These are phyloP conservation scores for Patellaria atrata DNA, from an alignment of 495 filamentous ascomycete genomes.

Conservation along the genomic window DNA sequence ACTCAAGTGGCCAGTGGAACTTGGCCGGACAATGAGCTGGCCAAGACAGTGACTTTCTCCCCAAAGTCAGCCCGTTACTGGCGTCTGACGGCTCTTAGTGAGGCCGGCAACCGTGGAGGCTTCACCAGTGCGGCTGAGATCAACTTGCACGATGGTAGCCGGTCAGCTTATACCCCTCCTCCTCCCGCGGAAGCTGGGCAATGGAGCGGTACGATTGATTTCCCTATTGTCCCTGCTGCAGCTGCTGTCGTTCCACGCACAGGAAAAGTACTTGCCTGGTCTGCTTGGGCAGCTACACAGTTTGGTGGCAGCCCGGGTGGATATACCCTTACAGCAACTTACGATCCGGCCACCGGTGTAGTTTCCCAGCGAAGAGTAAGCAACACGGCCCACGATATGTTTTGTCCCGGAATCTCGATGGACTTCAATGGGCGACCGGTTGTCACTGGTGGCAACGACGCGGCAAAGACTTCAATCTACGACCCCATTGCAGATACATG, in stretches of 20 bases:
- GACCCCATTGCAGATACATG: slow-evolving; percentile 23
- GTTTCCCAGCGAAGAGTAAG: slow-evolving; percentile 24
- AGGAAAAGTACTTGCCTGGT: slow-evolving; percentile 33
- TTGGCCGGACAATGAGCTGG: slow-evolving; percentile 28
- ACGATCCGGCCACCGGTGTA: slow-evolving; percentile 23
- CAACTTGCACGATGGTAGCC: slow-evolving; percentile 4
- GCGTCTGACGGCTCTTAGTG: slow-evolving; percentile 24
- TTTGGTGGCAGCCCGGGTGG: slow-evolving; percentile 22
- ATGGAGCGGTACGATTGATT: slow-evolving; percentile 38
- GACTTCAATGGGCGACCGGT: slow-evolving; percentile 37
- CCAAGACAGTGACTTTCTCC: slow-evolving; percentile 30
- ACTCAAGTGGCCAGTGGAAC: slow-evolving; percentile 31
- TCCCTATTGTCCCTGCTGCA: slow-evolving; percentile 37
- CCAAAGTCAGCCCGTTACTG: slow-evolving; percentile 30
- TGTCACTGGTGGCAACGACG: slow-evolving; percentile 38
- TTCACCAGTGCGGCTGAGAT: slow-evolving; percentile 28
- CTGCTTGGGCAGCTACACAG: slow-evolving; percentile 26
- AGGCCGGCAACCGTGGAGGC: slow-evolving; percentile 25
- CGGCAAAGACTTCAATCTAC: slow-evolving; percentile 35
- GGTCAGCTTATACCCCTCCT: slow-evolving; percentile 10
- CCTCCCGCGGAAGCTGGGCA: slow-evolving; percentile 25
- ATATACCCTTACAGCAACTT: slow-evolving; percentile 33
- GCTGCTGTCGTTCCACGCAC: slow-evolving; percentile 26
- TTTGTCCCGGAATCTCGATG: slow-evolving; percentile 44
- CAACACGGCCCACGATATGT: slow-evolving; percentile 45